phyloP scores from a whole-genome alignment of 2,329 filamentous ascomycete genomes.

The Hypoxylon sp. region DNA sequence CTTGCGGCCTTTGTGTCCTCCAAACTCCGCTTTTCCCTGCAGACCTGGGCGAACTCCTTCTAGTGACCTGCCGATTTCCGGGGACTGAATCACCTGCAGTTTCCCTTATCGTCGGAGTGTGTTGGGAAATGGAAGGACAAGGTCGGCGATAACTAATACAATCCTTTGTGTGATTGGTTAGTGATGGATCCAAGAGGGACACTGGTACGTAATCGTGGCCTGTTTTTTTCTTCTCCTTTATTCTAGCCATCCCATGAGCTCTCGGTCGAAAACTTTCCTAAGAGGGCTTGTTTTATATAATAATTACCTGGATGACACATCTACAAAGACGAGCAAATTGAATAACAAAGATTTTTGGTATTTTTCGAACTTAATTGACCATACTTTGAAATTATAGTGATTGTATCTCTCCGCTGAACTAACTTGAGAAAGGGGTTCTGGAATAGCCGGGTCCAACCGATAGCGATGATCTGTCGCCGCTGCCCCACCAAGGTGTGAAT shows the following conservation, averaged over 20 bases:
- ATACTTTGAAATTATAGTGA: slow-evolving; percentile 7
- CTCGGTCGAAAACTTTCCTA: neutral
- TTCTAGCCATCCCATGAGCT: slow-evolving; percentile 6
- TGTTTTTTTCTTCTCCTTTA: slow-evolving; percentile 26
- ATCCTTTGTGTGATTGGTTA: slow-evolving; percentile 43
- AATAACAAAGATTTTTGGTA: slow-evolving; percentile 20
- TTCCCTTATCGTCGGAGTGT: slow-evolving; percentile 35
- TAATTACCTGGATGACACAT: slow-evolving; percentile 5
- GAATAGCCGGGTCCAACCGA: slow-evolving; percentile 31
- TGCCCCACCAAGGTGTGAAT: slow-evolving; percentile 33
- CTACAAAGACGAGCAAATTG: slow-evolving; percentile 3
- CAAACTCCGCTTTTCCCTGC: slow-evolving; percentile 41
- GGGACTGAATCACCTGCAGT: slow-evolving; percentile 34
- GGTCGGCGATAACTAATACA: slow-evolving; percentile 29
- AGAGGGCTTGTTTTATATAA: slow-evolving; percentile 11
- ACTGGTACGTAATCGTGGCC: slow-evolving; percentile 41
- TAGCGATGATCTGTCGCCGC: slow-evolving; percentile 16
- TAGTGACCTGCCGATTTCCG: slow-evolving; percentile 41
- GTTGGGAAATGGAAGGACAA: slow-evolving; percentile 31
- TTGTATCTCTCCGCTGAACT: slow-evolving; percentile 11
- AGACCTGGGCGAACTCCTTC: slow-evolving; percentile 17
- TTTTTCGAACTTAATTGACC: slow-evolving; percentile 15
- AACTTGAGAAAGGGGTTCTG: slow-evolving; percentile 19
- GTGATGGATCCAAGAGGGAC: slow-evolving; percentile 10
- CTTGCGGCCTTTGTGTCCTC: slow-evolving; percentile 14